These are phyloP conservation scores for Entomortierella beljakovae DNA, from an alignment of 192 early-diverging fungal genomes.

Conservation along the genomic window DNA sequence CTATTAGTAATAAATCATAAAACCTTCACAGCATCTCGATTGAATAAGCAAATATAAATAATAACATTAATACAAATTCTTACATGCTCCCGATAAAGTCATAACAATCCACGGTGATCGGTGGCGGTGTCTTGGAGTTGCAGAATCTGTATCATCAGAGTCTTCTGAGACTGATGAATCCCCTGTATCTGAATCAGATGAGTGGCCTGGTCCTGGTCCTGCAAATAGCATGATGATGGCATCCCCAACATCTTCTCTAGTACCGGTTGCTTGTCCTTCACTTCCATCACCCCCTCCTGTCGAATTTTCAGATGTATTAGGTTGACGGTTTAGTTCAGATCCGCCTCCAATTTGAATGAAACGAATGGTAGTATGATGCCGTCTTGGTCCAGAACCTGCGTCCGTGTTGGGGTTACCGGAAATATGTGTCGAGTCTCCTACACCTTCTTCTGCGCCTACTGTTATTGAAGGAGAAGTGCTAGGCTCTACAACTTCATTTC, in stretches of 20 bases:
- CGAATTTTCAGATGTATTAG: not conserved
- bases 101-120: conserved; percentile 45
- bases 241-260: conserved; percentile 15
- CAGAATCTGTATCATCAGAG: conserved; percentile 3
- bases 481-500: not conserved
- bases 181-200: conserved; percentile 7
- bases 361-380: conserved; percentile 36
- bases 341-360: conserved; percentile 40
- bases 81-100: conserved; percentile 47
- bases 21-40: too few species aligned
- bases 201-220: not conserved
- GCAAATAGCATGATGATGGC: conserved; percentile 42
- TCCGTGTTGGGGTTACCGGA: not conserved
- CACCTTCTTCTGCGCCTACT: not conserved
- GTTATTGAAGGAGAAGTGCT: not conserved
- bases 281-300: not conserved
- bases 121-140: conserved; percentile 13
- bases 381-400: conserved; percentile 9
- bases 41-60: too few species aligned
- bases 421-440: not conserved
- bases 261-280: not conserved
- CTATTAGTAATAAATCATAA: not conserved
- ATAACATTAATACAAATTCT: not conserved
- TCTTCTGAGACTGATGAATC: conserved; percentile 1
- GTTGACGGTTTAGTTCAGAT: not conserved